A percentile compares a stretch with the other conserved stretches of the same genome.
phyloP scores from a whole-genome alignment of 805 yeast species.

The Brettanomyces nanus region DNA sequence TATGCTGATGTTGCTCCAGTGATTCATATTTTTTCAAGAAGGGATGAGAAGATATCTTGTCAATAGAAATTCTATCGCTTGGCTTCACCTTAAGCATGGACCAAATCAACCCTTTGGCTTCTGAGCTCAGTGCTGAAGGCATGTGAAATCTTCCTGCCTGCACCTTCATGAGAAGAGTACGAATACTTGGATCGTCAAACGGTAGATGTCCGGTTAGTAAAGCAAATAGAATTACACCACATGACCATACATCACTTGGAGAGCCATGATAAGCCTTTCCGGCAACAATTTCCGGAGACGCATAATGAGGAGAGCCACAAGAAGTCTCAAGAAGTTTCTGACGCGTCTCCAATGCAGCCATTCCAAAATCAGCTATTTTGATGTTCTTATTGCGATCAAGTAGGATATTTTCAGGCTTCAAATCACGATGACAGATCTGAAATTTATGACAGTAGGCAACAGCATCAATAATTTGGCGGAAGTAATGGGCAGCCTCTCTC shows the following conservation, averaged over 20 bases:
- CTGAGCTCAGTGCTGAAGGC: slow-evolving; percentile 55
- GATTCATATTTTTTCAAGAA: slow-evolving; percentile 36
- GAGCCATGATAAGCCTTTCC: slow-evolving; percentile 77
- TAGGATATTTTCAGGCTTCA: slow-evolving; percentile 73
- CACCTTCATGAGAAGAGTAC: slow-evolving; percentile 62
- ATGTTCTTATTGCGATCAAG: slow-evolving; percentile 59
- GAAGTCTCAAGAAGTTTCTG: slow-evolving; percentile 68
- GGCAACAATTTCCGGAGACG: slow-evolving; percentile 79
- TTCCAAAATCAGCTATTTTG: slow-evolving; percentile 80
- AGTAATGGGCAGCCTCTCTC: slow-evolving; percentile 66
- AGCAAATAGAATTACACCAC: slow-evolving; percentile 78
- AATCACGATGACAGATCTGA: slow-evolving; percentile 75
- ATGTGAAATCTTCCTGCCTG: slow-evolving; percentile 68
- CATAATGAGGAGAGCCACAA: slow-evolving; percentile 86
- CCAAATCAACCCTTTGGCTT: slow-evolving; percentile 60
- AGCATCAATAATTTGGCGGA: slow-evolving; percentile 70
- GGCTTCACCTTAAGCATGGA: slow-evolving; percentile 69
- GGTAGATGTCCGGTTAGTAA: slow-evolving; percentile 74
- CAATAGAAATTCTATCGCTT: slow-evolving; percentile 58
- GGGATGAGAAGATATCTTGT: slow-evolving; percentile 53
- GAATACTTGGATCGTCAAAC: slow-evolving; percentile 74
- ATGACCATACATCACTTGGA: slow-evolving; percentile 83
- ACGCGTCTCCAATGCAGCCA: slow-evolving; percentile 77
- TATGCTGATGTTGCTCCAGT: slow-evolving; percentile 5
- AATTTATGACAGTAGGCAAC: slow-evolving; percentile 76